Evolutionary conservation across 139 green algal species (phyloP), one percentile per base, ranked within the genome.

Genomic region (Tetraselmis chui): DNA sequence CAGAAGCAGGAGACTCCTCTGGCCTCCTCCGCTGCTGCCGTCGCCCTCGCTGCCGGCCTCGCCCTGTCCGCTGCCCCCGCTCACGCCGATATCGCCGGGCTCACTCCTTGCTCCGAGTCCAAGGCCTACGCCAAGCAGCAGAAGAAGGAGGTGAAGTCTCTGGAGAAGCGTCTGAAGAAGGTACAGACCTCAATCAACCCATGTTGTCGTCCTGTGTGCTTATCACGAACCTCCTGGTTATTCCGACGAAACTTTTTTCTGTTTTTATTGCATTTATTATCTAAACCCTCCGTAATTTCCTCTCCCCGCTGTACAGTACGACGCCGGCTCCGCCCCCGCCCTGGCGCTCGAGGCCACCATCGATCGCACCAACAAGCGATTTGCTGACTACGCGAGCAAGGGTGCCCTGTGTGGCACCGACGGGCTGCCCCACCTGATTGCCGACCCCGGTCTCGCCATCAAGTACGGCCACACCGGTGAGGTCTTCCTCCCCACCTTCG

Each of bases 361-460:
- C 24, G 92, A 96, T 83, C 93, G 93, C 85, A 99, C 96, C 75
- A 91, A 99, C 87, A 90, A 88, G 78, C 92, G 97, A 77, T 99
- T 99, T 84, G 91, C 88, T 29, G 97, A 94, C 85, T 99, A 99
- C 90, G 93, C 83, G 29, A 94, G 93, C 82, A 83, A 92, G 58
- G 93, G 93, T 78, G 91, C 99, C 86, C 96, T 99, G 82, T 99
- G 97, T 92, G 97, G 97, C 81, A 92, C 91, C 59, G 97, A 99
- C 82, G 97, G 97, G 45, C 93, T 98, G 76, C 97, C 97, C 25
- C 97, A 99, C 89, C 91, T 99, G 75, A 99, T 99, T 82, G 91
- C 96, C 31, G 97, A 99, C 92, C 96, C 96, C 31, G 95, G 97
- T 30, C 91, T 98, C 80, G 94, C 95, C 1, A 91, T 98, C 28